These are phyloP conservation scores for Bremia lactucae DNA, from an alignment of 352 stramenopile genomes.

Conservation along the genomic window DNA sequence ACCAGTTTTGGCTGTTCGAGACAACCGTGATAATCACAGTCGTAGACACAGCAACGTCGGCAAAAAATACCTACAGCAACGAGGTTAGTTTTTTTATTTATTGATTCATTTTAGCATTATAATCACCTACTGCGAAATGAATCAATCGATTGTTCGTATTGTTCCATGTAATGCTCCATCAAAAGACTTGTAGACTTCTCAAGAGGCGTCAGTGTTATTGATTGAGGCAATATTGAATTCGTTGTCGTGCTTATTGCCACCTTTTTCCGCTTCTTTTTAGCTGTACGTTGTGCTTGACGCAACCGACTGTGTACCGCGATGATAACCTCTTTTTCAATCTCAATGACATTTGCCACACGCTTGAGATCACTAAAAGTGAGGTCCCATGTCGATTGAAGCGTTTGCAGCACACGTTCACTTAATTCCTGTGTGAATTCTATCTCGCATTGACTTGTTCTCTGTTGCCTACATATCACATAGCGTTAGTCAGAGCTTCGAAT, in stretches of 20 bases:
- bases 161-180: constrained; percentile 31
- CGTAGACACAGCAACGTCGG: constrained; percentile 71
- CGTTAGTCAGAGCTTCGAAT: background rate
- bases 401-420: constrained; percentile 48
- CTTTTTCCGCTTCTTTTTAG: constrained; percentile 31
- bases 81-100: too few relatives aligned
- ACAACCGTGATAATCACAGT: constrained; percentile 77
- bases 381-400: constrained; percentile 64
- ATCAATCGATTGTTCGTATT: constrained; percentile 51
- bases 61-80: constrained; percentile 52
- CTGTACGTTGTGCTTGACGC: constrained; percentile 17
- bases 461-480: constrained; percentile 23
- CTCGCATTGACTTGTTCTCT: constrained; percentile 54
- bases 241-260: too few relatives aligned
- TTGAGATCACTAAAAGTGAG: constrained; percentile 44
- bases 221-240: too few relatives aligned
- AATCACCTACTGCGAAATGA: constrained; percentile 53
- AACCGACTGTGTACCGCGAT: constrained; percentile 59
- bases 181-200: constrained; percentile 20
- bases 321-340: constrained; percentile 57
- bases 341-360: constrained; percentile 46
- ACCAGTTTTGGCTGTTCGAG: constrained; percentile 47
- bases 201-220: too few relatives aligned
- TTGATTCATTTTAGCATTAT: too few relatives aligned
- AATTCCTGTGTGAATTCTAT: constrained; percentile 69